A percentile compares a stretch with the other conserved stretches of the same genome.
These are phyloP conservation scores for Leptographium lundbergii DNA, from an alignment of 2,329 filamentous ascomycete genomes.

Conservation along the genomic window DNA sequence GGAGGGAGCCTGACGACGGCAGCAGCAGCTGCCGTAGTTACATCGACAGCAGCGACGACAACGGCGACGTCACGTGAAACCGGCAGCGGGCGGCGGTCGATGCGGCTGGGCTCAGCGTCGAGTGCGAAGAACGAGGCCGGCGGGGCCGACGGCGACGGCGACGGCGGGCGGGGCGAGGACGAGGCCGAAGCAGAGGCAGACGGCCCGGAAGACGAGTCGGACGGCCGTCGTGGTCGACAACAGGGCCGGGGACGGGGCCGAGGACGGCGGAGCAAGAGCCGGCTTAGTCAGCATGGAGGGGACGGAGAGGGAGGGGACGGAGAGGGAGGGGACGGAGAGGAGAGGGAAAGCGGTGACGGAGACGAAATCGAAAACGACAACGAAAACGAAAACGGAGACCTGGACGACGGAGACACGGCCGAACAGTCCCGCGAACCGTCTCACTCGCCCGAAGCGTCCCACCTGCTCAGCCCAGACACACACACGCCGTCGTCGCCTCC, in stretches of 20 bases:
- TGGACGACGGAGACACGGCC: not conserved
- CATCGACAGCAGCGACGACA: conserved; percentile 1
- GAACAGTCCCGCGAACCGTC: too few relatives aligned
- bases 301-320: not conserved
- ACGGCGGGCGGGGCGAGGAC: conserved; percentile 15
- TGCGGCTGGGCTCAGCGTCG: conserved; percentile 36
- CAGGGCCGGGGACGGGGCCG: not conserved
- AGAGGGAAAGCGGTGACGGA: not conserved
- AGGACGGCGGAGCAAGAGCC: not conserved
- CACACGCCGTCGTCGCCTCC: conserved; percentile 29
- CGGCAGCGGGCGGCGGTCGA: conserved; percentile 17
- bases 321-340: not conserved
- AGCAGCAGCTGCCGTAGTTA: not conserved
- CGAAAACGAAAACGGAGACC: not conserved
- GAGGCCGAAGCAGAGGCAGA: conserved; percentile 3
- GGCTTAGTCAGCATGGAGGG: not conserved
- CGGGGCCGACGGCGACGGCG: conserved; percentile 21
- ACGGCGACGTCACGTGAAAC: conserved; percentile 3
- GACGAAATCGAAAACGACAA: not conserved
- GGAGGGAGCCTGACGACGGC: too few relatives aligned
- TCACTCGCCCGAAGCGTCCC: too few relatives aligned
- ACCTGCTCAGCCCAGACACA: too few relatives aligned
- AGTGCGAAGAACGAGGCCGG: conserved; percentile 23
- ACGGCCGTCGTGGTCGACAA: not conserved
- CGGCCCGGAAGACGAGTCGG: not conserved